A percentile compares a stretch with the other conserved stretches of the same genome.
These are phyloP conservation scores for Colletotrichum musicola DNA, from an alignment of 2,329 filamentous ascomycete species.

Conservation along the genomic window DNA sequence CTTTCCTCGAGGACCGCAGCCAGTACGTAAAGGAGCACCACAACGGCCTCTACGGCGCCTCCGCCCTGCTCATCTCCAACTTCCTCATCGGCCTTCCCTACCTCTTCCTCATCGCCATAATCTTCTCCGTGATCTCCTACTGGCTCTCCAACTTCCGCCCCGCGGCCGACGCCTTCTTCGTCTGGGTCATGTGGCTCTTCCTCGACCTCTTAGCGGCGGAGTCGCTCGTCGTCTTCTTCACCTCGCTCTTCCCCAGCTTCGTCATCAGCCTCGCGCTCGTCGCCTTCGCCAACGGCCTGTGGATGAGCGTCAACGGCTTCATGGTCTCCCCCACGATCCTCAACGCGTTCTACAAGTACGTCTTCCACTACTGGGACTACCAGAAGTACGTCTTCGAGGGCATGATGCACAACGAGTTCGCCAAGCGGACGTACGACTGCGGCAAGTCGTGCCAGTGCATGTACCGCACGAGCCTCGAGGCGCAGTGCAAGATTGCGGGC, in stretches of 20 bases:
- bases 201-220: slow-evolving; percentile 86
- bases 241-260: slow-evolving; percentile 80
- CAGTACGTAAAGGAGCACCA: slow-evolving; percentile 82
- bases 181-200: slow-evolving; percentile 87
- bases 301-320: slow-evolving; percentile 90
- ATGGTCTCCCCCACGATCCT: slow-evolving; percentile 79
- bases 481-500: slow-evolving; percentile 78
- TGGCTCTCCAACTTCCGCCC: slow-evolving; percentile 84
- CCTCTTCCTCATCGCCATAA: slow-evolving; percentile 80
- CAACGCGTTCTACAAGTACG: slow-evolving; percentile 88
- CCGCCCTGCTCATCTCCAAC: slow-evolving; percentile 81
- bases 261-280: slow-evolving; percentile 83
- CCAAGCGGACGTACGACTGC: slow-evolving; percentile 73
- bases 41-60: slow-evolving; percentile 84
- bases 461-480: slow-evolving; percentile 73
- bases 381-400: slow-evolving; percentile 89
- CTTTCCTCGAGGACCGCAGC: slow-evolving; percentile 82
- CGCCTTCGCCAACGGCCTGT: slow-evolving; percentile 88
- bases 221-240: slow-evolving; percentile 82
- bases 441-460: slow-evolving; percentile 73
- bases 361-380: slow-evolving; percentile 91
- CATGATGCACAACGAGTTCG: slow-evolving; percentile 94
- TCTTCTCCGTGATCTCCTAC: slow-evolving; percentile 83
- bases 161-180: slow-evolving; percentile 76
- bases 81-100: slow-evolving; percentile 87